Evolutionary conservation across 306 rosid species (phyloP).

Genomic region (Crotalaria pallida): DNA sequence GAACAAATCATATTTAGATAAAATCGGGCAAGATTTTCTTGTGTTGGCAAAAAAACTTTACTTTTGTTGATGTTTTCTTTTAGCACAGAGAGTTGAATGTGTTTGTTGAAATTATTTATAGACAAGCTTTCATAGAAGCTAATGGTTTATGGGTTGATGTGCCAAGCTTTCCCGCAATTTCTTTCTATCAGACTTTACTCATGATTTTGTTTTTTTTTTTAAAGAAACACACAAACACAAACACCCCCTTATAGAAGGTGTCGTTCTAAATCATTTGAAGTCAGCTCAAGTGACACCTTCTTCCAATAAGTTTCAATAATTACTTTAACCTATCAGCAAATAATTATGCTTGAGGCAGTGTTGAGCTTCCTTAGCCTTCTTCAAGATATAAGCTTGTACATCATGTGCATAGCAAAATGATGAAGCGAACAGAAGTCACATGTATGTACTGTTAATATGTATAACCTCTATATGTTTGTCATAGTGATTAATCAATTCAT

Average conservation of each 20-base stretch:
- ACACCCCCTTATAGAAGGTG: no score
- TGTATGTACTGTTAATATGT: not conserved
- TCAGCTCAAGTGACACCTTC: not conserved
- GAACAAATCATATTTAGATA: no score
- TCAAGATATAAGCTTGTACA: not conserved
- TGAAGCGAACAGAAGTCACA: not conserved
- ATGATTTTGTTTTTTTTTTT: no score
- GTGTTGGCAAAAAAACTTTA: no score
- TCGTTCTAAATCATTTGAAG: not conserved
- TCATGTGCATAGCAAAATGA: not conserved
- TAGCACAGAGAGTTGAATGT: no score
- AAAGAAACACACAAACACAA: no score
- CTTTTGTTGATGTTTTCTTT: no score
- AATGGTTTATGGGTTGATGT: no score
- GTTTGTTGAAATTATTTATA: no score
- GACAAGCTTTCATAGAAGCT: no score
- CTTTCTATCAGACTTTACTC: not conserved
- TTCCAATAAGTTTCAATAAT: not conserved
- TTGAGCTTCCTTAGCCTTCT: not conserved
- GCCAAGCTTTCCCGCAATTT: no score
- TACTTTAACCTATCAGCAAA: not conserved
- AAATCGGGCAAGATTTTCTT: no score
- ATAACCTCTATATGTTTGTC: not conserved
- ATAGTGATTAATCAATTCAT: not conserved
- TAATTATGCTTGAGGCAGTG: slow-evolving; percentile 7